These are phyloP conservation scores for Microsporum audouinii DNA, from an alignment of 2,329 filamentous ascomycete species.

Conservation along the genomic window DNA sequence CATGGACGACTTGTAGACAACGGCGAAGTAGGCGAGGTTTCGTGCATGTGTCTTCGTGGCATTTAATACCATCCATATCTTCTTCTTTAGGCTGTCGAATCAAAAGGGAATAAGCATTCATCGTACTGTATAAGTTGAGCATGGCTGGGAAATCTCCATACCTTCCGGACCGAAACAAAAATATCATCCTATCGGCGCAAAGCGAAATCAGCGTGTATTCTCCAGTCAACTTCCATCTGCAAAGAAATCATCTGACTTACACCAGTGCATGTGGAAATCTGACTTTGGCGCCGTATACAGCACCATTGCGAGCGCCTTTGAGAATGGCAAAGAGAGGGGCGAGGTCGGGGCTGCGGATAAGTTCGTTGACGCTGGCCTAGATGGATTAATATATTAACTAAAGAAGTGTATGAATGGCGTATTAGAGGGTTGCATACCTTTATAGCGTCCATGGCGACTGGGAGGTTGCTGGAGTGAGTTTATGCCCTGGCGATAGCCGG, in stretches of 20 bases:
- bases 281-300: conserved; percentile 93
- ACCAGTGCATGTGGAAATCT: conserved; percentile 96
- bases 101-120: conserved; percentile 9
- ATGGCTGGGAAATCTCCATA: conserved; percentile 32
- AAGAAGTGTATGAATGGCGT: neutral
- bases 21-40: conserved; percentile 83
- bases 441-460: neutral
- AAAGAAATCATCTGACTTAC: conserved; percentile 30
- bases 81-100: conserved; percentile 53
- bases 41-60: conserved; percentile 82
- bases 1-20: conserved; percentile 79
- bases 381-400: neutral
- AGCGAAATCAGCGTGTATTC: conserved; percentile 14
- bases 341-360: conserved; percentile 72
- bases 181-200: conserved; percentile 60
- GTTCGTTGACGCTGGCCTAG: conserved; percentile 59
- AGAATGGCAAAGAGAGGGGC: conserved; percentile 73
- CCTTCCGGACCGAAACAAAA: conserved; percentile 87
- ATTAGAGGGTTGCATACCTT: neutral
- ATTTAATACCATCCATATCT: conserved; percentile 63
- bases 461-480: neutral
- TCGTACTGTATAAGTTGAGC: too few relatives aligned
- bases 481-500: neutral
- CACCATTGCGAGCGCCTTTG: conserved; percentile 92
- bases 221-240: neutral